Percentiles rank a stretch among this genome's conserved stretches.
Conservation (phyloP, 202 grass and related monocot genomes). For the Zoysia matrella region DNA sequence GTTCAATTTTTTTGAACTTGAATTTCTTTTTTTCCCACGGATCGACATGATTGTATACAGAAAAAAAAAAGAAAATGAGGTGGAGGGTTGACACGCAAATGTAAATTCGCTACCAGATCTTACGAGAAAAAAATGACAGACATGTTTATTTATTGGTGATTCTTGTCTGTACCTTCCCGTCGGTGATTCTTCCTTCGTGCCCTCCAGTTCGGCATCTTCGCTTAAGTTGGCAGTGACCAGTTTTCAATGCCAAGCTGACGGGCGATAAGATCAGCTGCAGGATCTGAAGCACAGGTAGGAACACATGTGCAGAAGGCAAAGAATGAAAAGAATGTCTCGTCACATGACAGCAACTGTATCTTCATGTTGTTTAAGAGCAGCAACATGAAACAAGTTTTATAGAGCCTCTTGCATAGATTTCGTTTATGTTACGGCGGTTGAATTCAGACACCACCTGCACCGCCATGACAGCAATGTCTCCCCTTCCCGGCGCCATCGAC, state of each 20-base stretch:
- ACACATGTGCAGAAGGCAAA: not conserved
- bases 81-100: slow-evolving; percentile 48
- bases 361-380: not conserved
- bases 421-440: too few species aligned
- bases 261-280: slow-evolving; percentile 9
- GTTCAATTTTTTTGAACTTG: slow-evolving; percentile 52
- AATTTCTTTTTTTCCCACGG: slow-evolving; percentile 35
- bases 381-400: not conserved
- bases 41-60: slow-evolving; percentile 41
- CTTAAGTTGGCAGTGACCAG: not conserved
- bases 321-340: not conserved
- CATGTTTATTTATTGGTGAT: slow-evolving; percentile 31
- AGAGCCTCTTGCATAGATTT: too few species aligned
- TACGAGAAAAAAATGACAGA: slow-evolving; percentile 1
- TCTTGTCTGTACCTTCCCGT: slow-evolving; percentile 5
- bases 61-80: slow-evolving; percentile 16
- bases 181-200: slow-evolving; percentile 10
- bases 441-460: too few species aligned
- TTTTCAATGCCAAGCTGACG: slow-evolving; percentile 11
- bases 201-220: slow-evolving; percentile 24
- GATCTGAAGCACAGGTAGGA: slow-evolving; percentile 3
- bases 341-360: slow-evolving; percentile 2
- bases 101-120: slow-evolving; percentile 55
- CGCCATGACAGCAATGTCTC: too few species aligned
- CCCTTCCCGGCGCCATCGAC: too few species aligned